Conservation (phyloP, 2,329 filamentous ascomycete genomes). For the Trichoderma koningii region DNA sequence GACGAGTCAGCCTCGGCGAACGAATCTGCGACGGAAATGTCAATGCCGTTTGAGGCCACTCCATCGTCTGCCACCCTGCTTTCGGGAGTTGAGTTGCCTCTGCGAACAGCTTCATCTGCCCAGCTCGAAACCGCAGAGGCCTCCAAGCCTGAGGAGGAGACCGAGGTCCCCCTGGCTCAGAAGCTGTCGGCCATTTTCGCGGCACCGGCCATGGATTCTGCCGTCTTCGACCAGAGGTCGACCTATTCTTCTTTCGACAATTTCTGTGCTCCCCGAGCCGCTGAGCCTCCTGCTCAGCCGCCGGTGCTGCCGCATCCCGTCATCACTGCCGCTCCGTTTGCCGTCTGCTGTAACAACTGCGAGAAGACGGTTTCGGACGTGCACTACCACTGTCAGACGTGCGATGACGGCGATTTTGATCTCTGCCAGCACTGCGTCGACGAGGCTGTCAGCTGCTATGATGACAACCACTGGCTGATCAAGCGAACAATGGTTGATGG, state of each 20-base stretch:
- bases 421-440: constrained; percentile 81
- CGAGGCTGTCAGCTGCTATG: constrained; percentile 73
- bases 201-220: not conserved
- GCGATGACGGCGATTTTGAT: constrained; percentile 92
- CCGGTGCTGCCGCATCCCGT: not conserved
- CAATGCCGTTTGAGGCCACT: not conserved
- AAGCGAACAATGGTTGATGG: constrained; percentile 83
- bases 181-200: constrained; percentile 26
- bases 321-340: constrained; percentile 53
- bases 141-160: constrained; percentile 22
- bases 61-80: constrained; percentile 10
- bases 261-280: constrained; percentile 1
- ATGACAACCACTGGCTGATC: constrained; percentile 86
- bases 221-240: constrained; percentile 5
- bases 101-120: constrained; percentile 1
- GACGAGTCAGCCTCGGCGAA: constrained; percentile 5
- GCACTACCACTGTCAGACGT: constrained; percentile 94
- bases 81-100: constrained; percentile 18
- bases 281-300: not conserved
- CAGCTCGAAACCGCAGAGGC: not conserved
- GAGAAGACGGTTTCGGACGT: constrained; percentile 73
- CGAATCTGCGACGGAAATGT: constrained; percentile 1
- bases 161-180: constrained; percentile 3
- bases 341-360: constrained; percentile 94
- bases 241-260: constrained; percentile 16